These are phyloP conservation scores for Neurospora sp. DNA, from an alignment of 495 filamentous ascomycete species.

Conservation along the genomic window DNA sequence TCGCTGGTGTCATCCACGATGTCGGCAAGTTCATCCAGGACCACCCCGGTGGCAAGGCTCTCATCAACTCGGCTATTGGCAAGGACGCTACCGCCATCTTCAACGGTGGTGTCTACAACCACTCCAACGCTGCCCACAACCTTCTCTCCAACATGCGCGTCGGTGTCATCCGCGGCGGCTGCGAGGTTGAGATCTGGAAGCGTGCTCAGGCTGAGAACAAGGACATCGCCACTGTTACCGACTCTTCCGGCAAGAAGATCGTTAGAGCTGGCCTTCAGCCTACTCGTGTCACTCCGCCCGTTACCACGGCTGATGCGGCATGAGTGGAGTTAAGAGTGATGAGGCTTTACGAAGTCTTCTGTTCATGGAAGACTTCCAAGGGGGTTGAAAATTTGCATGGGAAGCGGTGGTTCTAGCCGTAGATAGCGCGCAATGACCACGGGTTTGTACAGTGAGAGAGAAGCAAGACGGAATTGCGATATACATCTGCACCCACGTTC, in stretches of 20 bases:
- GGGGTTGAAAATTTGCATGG: neutral
- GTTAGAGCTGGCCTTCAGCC: slow-evolving; percentile 84
- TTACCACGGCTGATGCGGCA: slow-evolving; percentile 64
- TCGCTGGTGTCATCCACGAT: slow-evolving; percentile 95
- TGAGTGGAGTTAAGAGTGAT: slow-evolving; percentile 23
- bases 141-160: slow-evolving; percentile 92
- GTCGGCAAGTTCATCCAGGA: slow-evolving; percentile 91
- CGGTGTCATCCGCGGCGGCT: slow-evolving; percentile 90
- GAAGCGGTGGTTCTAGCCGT: neutral
- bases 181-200: slow-evolving; percentile 99
- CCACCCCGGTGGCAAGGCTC: slow-evolving; percentile 92
- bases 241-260: slow-evolving; percentile 71
- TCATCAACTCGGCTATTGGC: slow-evolving; percentile 86
- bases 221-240: slow-evolving; percentile 68
- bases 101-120: slow-evolving; percentile 97
- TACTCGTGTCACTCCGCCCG: slow-evolving; percentile 70
- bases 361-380: neutral
- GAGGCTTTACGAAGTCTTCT: neutral
- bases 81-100: slow-evolving; percentile 99
- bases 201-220: slow-evolving; percentile 84
- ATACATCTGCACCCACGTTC: neutral
- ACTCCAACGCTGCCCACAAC: slow-evolving; percentile 97
- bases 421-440: neutral
- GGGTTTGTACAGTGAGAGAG: neutral
- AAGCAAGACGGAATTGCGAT: neutral